phyloP scores from a whole-genome alignment of 2,329 filamentous ascomycete genomes.

The Colletotrichum truncatum region DNA sequence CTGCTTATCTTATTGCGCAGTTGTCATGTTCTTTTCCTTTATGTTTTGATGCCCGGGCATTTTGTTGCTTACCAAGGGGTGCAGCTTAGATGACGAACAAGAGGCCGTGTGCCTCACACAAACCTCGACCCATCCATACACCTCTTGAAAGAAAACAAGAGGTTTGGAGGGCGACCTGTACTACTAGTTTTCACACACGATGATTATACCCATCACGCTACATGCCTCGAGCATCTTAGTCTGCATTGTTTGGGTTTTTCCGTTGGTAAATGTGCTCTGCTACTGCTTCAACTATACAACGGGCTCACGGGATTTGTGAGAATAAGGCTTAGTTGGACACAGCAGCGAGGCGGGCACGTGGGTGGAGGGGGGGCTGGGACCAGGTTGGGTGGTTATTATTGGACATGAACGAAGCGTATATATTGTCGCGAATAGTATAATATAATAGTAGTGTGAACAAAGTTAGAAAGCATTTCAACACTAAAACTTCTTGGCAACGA shows the following conservation, averaged over 20 bases:
- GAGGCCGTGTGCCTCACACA: background rate
- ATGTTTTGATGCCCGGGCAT: background rate
- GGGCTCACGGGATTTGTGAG: background rate
- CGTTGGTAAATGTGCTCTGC: background rate
- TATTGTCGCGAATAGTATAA: slow-evolving; percentile 17
- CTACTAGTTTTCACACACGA: slow-evolving; percentile 23
- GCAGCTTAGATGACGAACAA: slow-evolving; percentile 19
- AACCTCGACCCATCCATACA: background rate
- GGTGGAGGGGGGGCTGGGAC: background rate
- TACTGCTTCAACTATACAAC: background rate
- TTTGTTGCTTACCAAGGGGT: background rate
- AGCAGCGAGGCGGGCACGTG: background rate
- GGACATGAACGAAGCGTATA: slow-evolving; percentile 6
- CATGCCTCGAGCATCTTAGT: slow-evolving; percentile 15
- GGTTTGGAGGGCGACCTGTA: slow-evolving; percentile 14
- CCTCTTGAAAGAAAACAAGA: background rate
- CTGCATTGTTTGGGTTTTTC: slow-evolving; percentile 10
- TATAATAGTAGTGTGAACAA: slow-evolving; percentile 17
- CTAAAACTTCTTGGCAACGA: background rate
- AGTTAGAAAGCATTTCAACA: background rate
- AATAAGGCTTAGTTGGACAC: background rate
- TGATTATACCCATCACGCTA: slow-evolving; percentile 29
- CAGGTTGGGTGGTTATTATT: background rate
- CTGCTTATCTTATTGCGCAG: slow-evolving; percentile 1
- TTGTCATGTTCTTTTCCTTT: slow-evolving; percentile 10